Percentiles rank a stretch among this genome's conserved stretches.
phyloP scores from a whole-genome alignment of 1,139 yeast genomes.

The Kodamaea derodonti region DNA sequence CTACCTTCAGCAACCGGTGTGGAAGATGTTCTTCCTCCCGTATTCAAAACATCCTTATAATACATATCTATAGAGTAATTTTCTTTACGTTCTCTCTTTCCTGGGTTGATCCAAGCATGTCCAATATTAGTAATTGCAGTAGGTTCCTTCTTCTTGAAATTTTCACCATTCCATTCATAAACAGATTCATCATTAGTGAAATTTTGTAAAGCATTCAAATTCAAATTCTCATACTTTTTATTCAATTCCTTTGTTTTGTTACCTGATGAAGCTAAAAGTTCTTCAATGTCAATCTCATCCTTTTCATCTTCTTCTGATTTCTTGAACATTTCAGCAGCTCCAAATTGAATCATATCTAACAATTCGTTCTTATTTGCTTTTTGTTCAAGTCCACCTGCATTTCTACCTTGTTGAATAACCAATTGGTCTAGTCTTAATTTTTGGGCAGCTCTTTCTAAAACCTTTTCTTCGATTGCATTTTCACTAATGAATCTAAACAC shows the following conservation, averaged over 20 bases:
- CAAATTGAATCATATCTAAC: slow-evolving; percentile 75
- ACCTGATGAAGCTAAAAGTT: slow-evolving; percentile 58
- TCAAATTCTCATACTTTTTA: slow-evolving; percentile 60
- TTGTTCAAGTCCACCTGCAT: slow-evolving; percentile 36
- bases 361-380: slow-evolving; percentile 65
- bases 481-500: slow-evolving; percentile 76
- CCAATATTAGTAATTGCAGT: slow-evolving; percentile 38
- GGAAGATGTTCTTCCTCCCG: slow-evolving; percentile 47
- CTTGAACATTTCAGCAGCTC: slow-evolving; percentile 64
- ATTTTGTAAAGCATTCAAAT: slow-evolving; percentile 73
- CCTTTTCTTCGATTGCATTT: slow-evolving; percentile 78
- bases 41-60: slow-evolving; percentile 70
- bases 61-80: slow-evolving; percentile 77
- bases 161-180: slow-evolving; percentile 84
- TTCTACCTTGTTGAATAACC: slow-evolving; percentile 76
- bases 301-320: slow-evolving; percentile 17
- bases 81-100: slow-evolving; percentile 75
- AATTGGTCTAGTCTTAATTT: slow-evolving; percentile 74
- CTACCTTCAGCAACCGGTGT: slow-evolving; percentile 22
- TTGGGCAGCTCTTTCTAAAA: slow-evolving; percentile 75
- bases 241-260: slow-evolving; percentile 59
- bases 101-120: slow-evolving; percentile 67
- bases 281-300: slow-evolving; percentile 61
- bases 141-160: slow-evolving; percentile 63
- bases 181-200: slow-evolving; percentile 64